These are phyloP conservation scores for Pestalotiopsis sp. DNA, from an alignment of 2,329 filamentous ascomycete genomes.

Conservation along the genomic window DNA sequence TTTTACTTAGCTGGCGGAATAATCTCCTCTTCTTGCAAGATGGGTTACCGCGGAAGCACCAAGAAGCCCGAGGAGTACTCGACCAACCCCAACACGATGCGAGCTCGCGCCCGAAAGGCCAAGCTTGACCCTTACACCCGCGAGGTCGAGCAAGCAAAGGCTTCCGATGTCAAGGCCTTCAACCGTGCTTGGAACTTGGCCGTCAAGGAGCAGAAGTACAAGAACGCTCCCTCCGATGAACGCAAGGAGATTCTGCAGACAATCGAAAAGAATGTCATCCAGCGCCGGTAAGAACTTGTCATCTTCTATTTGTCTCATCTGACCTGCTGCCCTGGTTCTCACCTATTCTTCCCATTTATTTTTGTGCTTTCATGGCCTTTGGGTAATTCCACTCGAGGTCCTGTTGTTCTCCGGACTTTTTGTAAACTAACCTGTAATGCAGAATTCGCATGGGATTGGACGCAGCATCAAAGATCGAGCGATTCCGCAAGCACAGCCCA, in stretches of 20 bases:
- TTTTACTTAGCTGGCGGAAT: not conserved
- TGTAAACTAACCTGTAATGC: not conserved
- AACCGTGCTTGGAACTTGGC: conserved; percentile 18
- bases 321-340: too few relatives aligned
- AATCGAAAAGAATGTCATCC: conserved; percentile 20
- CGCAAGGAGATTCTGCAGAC: conserved; percentile 16
- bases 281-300: conserved; percentile 15
- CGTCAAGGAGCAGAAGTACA: conserved; percentile 14
- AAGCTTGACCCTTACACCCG: conserved; percentile 16
- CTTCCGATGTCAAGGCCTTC: conserved; percentile 25
- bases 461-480: conserved; percentile 15
- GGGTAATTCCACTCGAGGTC: not conserved
- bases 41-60: not conserved
- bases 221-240: conserved; percentile 11
- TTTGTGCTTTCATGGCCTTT: too few relatives aligned
- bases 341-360: not conserved
- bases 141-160: conserved; percentile 21
- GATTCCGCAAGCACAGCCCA: conserved; percentile 12
- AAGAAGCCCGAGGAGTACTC: conserved; percentile 24
- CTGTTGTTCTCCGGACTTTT: not conserved
- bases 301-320: not conserved
- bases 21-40: not conserved
- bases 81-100: conserved; percentile 26
- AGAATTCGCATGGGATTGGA: conserved; percentile 18
- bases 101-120: conserved; percentile 23